A percentile compares a stretch with the other conserved stretches of the same genome.
These are phyloP conservation scores for Pyrenochaeta sp. DNA, from an alignment of 2,329 filamentous ascomycete species.

Conservation along the genomic window DNA sequence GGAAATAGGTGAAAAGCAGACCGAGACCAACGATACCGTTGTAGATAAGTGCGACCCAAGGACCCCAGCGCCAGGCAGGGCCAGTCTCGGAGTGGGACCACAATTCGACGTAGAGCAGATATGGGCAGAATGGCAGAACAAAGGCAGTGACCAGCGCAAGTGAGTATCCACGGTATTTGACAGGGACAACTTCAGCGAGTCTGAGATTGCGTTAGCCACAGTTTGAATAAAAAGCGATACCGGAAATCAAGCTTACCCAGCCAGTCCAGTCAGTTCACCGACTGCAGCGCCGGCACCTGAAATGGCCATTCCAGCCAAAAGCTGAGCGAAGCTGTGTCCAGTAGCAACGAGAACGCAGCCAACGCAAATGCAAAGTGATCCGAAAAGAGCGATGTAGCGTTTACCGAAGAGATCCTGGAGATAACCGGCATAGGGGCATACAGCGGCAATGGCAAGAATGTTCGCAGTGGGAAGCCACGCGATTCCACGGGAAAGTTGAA, in stretches of 20 bases:
- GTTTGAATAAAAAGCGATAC: no score
- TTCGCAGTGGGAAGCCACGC: constrained; percentile 47
- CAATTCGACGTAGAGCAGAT: constrained; percentile 40
- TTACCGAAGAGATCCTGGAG: constrained; percentile 47
- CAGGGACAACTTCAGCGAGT: constrained; percentile 43
- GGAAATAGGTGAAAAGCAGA: constrained; percentile 42
- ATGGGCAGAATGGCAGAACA: constrained; percentile 46
- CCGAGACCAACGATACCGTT: constrained; percentile 41
- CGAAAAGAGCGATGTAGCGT: constrained; percentile 45
- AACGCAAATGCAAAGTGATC: constrained; percentile 37
- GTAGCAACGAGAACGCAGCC: constrained; percentile 39
- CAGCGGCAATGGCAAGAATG: constrained; percentile 44
- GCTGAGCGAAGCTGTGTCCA: constrained; percentile 41
- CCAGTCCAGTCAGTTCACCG: constrained; percentile 44
- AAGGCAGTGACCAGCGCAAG: constrained; percentile 43
- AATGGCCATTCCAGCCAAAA: constrained; percentile 44
- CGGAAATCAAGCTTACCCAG: constrained; percentile 46
- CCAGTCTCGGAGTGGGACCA: constrained; percentile 33
- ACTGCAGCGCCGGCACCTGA: constrained; percentile 45
- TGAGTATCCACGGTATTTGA: constrained; percentile 44
- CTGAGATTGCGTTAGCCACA: constrained; percentile 17
- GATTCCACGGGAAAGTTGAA: constrained; percentile 28
- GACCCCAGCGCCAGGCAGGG: constrained; percentile 44
- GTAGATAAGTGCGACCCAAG: constrained; percentile 44
- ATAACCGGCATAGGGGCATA: constrained; percentile 45